These are phyloP conservation scores for Ustilago lituana DNA, from an alignment of 1,284 basidiomycete species.

Conservation along the genomic window DNA sequence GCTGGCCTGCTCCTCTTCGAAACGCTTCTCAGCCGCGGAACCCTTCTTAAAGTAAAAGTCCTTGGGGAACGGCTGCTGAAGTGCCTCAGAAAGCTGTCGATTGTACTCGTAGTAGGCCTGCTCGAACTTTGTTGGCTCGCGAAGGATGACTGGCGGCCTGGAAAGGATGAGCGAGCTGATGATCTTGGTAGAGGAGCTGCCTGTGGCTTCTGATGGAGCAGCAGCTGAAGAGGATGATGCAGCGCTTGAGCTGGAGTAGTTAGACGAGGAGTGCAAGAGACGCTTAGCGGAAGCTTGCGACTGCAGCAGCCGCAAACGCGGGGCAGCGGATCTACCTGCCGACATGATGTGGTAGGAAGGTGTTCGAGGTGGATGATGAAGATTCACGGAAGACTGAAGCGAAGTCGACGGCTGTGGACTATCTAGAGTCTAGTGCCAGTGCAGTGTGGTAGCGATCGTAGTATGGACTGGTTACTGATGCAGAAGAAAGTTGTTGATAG, in stretches of 20 bases:
- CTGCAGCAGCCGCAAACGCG: constrained; percentile 27
- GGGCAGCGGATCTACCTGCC: constrained; percentile 28
- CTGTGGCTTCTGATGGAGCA: too few relatives aligned
- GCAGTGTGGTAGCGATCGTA: too few relatives aligned
- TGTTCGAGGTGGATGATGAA: not conserved
- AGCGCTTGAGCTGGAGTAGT: constrained; percentile 9
- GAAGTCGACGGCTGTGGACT: too few relatives aligned
- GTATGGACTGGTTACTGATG: too few relatives aligned
- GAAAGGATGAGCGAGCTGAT: constrained; percentile 77
- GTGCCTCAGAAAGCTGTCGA: constrained; percentile 80
- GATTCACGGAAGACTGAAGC: too few relatives aligned
- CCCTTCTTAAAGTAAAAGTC: constrained; percentile 97
- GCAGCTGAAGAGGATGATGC: constrained; percentile 19
- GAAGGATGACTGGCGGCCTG: constrained; percentile 82
- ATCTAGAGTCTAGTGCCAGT: too few relatives aligned
- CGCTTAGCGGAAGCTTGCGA: constrained; percentile 16
- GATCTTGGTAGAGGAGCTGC: constrained; percentile 55
- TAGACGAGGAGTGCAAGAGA: constrained; percentile 26
- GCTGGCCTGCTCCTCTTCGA: constrained; percentile 70
- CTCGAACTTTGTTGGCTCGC: constrained; percentile 81
- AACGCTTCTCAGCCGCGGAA: constrained; percentile 83
- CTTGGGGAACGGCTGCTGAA: constrained; percentile 86
- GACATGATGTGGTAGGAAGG: constrained; percentile 13
- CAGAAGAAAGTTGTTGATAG: not conserved
- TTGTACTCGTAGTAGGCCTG: constrained; percentile 87